A percentile compares a stretch with the other conserved stretches of the same genome.
phyloP scores from a whole-genome alignment of 2,329 filamentous ascomycete genomes.

The Orbilia javanica region DNA sequence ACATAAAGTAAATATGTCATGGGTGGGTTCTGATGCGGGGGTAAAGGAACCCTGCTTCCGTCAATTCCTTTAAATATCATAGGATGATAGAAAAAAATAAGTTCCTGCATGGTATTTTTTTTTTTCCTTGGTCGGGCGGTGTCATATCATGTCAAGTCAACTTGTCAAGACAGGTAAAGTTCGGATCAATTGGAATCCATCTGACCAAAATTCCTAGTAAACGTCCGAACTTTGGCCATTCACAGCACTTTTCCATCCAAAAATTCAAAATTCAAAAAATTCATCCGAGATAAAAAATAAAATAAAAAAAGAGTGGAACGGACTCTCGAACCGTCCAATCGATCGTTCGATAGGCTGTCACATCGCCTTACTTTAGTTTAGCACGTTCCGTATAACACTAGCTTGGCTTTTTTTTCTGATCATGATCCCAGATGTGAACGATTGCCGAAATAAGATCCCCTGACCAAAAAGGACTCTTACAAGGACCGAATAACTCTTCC shows the following conservation, averaged over 20 bases:
- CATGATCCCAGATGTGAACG: constrained; percentile 38
- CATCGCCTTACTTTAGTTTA: background rate
- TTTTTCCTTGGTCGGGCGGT: background rate
- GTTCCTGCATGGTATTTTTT: background rate
- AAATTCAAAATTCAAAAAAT: too few species aligned
- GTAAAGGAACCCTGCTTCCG: constrained; percentile 34
- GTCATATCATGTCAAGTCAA: too few species aligned
- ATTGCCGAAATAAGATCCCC: constrained; percentile 46
- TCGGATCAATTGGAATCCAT: background rate
- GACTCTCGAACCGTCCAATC: constrained; percentile 17
- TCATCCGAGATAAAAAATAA: too few species aligned
- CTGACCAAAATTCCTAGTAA: constrained; percentile 12
- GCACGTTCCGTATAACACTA: too few species aligned
- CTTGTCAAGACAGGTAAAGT: too few species aligned
- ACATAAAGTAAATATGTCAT: too few species aligned
- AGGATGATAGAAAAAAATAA: constrained; percentile 25
- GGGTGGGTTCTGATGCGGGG: constrained; percentile 30
- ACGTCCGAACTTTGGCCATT: background rate
- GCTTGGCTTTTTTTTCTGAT: background rate
- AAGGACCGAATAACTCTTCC: background rate
- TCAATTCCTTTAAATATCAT: constrained; percentile 43
- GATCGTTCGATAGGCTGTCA: constrained; percentile 32
- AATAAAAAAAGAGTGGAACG: background rate
- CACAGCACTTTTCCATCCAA: background rate
- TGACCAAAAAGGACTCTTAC: background rate